A percentile compares a stretch with the other conserved stretches of the same genome.
Conservation (phyloP, 495 filamentous ascomycete genomes). For the Aspergillus funiculosus region DNA sequence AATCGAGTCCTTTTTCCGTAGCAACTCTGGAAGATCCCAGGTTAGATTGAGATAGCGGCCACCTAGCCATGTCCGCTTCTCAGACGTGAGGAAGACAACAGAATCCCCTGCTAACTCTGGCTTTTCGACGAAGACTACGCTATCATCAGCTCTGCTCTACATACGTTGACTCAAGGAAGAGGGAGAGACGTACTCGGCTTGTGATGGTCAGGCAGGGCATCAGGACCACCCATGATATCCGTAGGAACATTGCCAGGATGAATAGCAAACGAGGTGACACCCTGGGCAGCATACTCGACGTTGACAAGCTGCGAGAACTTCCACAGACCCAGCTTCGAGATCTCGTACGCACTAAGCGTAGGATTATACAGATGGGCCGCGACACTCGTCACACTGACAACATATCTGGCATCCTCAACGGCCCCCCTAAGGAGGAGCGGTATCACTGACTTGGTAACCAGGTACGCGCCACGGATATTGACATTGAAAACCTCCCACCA, state of each 20-base stretch:
- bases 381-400: constrained; percentile 31
- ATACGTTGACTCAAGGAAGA: no score
- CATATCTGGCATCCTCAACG: constrained; percentile 27
- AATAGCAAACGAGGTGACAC: constrained; percentile 33
- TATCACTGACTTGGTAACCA: constrained; percentile 37
- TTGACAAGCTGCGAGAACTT: constrained; percentile 41
- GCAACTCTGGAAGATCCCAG: constrained; percentile 45
- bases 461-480: constrained; percentile 40
- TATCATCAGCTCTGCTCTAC: neutral
- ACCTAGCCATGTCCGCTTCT: constrained; percentile 34
- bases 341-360: constrained; percentile 34
- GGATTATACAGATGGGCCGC: constrained; percentile 22
- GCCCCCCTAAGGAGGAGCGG: constrained; percentile 36
- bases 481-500: constrained; percentile 41
- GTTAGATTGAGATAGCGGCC: constrained; percentile 32
- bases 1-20: constrained; percentile 38
- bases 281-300: constrained; percentile 36
- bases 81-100: constrained; percentile 28
- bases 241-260: constrained; percentile 45
- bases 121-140: constrained; percentile 23
- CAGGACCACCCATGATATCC: constrained; percentile 19
- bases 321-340: constrained; percentile 35
- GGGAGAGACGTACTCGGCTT: constrained; percentile 3
- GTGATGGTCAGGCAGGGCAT: constrained; percentile 4
- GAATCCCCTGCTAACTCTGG: constrained; percentile 34